Evolutionary conservation across 306 rosid genomes (phyloP), one percentile per base, ranked within the genome.

Genomic region (Castanopsis chinensis): DNA sequence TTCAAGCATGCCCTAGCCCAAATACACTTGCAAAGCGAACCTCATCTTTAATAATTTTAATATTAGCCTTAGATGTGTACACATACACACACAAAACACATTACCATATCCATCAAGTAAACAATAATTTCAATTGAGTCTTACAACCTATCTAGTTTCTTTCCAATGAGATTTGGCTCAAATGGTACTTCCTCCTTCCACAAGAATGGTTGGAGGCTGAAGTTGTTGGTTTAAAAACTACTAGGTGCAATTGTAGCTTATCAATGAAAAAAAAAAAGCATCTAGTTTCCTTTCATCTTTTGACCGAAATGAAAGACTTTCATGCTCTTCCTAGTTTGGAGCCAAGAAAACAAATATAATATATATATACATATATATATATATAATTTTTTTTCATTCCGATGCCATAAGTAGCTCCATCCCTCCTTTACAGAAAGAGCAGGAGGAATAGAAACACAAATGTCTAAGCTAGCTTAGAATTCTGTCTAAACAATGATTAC

Each of bases 281-380:
- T 30, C 71, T 65, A 65, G 21, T 32, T 64, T 65, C 70, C 18
- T 65, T 21, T 65, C 71, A 65, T 65, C 71, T 65, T 63, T 65
- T 15, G 9, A 65, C 2, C 23, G 1, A 23, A 25, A 41, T 65
- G 6, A 6, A 65, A 68, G 61, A 19, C 65, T 51, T 73, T 72
- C 45, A 67, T 33, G 77, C 41, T 30, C 33, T n/a, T 58, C 60
- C 41, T 23, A 72, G 74, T 32, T 53, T 49, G 63, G 60, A 45
- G 70, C 21, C 27, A 73, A 72, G 73, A 33, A 73, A 69, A 79
- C 37, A 75, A 75, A 33, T 33, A 68, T 8, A n/a, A 28, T 3
- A 30, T 30, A 30, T 5, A 32, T 35, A 35, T 0, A 37, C 2
- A 37, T 7, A 37, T 2, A 37, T 6, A 37, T 6, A 37, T 0